Conservation (phyloP, 1,284 basidiomycete genomes). For the Malassezia globosa region DNA sequence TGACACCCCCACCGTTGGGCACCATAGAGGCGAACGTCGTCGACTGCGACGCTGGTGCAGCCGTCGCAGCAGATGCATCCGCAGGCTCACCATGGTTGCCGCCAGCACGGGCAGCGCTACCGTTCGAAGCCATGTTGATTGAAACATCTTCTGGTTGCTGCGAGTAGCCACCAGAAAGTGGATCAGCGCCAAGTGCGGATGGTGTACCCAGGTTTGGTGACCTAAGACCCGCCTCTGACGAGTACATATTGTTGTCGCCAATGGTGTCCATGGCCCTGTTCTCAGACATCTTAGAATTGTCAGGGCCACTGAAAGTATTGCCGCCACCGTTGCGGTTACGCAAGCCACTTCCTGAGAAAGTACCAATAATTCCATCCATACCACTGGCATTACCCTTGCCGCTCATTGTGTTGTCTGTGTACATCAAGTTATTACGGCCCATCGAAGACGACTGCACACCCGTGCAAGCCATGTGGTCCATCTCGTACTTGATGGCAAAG, state of each 20-base stretch:
- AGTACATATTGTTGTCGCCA: background rate
- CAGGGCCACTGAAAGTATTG: slow-evolving; percentile 5
- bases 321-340: slow-evolving; percentile 14
- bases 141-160: background rate
- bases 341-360: slow-evolving; percentile 18
- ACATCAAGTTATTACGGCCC: background rate
- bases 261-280: background rate
- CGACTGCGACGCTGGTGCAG: background rate
- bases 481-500: slow-evolving; percentile 51
- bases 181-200: background rate
- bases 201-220: background rate
- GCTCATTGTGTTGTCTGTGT: slow-evolving; percentile 48
- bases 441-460: slow-evolving; percentile 45
- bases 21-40: background rate
- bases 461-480: background rate
- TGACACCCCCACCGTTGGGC: background rate
- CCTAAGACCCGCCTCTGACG: background rate
- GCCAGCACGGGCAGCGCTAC: background rate
- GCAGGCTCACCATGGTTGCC: no score
- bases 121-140: slow-evolving; percentile 1
- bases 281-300: background rate
- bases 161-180: background rate
- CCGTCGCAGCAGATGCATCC: background rate
- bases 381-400: slow-evolving; percentile 66
- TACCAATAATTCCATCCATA: slow-evolving; percentile 19